phyloP scores from a whole-genome alignment of 2,329 filamentous ascomycete genomes.

The Apiospora hydei region DNA sequence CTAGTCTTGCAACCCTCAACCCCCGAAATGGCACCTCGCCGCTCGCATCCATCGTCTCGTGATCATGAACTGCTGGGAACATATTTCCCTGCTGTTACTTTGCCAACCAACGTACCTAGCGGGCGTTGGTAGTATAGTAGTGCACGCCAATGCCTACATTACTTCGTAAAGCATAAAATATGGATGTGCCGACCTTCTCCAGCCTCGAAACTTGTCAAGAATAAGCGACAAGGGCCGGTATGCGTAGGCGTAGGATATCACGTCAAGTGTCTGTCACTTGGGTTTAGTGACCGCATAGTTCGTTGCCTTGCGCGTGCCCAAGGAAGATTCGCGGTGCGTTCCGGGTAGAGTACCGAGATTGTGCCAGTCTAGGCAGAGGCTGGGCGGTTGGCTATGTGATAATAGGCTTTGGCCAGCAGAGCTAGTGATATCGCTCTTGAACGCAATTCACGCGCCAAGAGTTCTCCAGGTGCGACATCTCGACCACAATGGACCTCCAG shows the following conservation, averaged over 20 bases:
- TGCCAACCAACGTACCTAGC: not conserved
- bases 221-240: not conserved
- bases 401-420: not conserved
- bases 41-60: not conserved
- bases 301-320: not conserved
- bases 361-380: not conserved
- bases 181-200: not conserved
- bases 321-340: not conserved
- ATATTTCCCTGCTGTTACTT: not conserved
- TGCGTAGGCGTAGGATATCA: not conserved
- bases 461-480: not conserved
- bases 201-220: not conserved
- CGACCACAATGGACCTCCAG: not conserved
- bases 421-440: not conserved
- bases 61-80: not conserved
- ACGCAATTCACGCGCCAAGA: not conserved
- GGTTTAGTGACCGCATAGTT: not conserved
- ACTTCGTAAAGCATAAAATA: conserved; percentile 4
- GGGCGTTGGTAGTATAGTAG: not conserved
- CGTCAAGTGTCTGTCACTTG: conserved; percentile 12
- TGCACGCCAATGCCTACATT: conserved; percentile 11
- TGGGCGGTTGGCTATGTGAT: not conserved
- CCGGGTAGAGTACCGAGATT: not conserved
- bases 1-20: not conserved
- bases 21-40: not conserved